Evolutionary conservation across 106 monocot genomes (phyloP), one percentile per base, ranked within the genome.

Genomic region (Dendrobium nobile): DNA sequence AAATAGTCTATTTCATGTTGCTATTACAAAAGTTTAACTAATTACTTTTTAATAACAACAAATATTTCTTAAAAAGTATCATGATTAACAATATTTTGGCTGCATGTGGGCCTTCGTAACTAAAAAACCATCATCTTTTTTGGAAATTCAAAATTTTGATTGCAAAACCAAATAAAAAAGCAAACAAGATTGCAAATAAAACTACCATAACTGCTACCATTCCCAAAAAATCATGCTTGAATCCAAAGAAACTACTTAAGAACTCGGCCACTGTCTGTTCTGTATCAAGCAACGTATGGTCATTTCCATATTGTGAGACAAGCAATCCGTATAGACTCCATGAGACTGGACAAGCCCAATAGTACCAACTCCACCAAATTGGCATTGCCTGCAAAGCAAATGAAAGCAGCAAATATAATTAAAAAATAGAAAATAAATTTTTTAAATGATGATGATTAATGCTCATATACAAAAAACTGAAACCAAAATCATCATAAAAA

Each of bases 341-440:
- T 10, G 88, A 56, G 0, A 88, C 85, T 7, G 88, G 88, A 64
- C 90, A 88, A 16, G 77, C 84, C 95, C 95, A 95, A 27, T 58
- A 86, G 72, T 92, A 95, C 95, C 95, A 95, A 78, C 95, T 87
- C 90, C 95, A 95, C 95, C 95, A 92, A 22, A 91, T 77, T 4
- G 95, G 95, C 19, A 95, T 91, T 18, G 73, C 90, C 95, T 95
- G 86, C 79, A 85, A 26, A 24, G 22, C 27, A 24, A 27, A 67
- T 2, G 15, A 10, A 18, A 59, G n/a, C 59, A 59, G 8, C 47
- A 47, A 47, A 47, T 47, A 47, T 47, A 11, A 31, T 67, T 67
- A 27, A 33, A 68, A 59, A 0, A n/a, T 68, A 68, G 26, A 68
- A 15, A 22, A 24, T 9, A 31, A 24, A 73, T 4, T 18, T 59